These are phyloP conservation scores for Stagonosporopsis cucurbitacearum DNA, from an alignment of 2,329 filamentous ascomycete genomes.

Conservation along the genomic window DNA sequence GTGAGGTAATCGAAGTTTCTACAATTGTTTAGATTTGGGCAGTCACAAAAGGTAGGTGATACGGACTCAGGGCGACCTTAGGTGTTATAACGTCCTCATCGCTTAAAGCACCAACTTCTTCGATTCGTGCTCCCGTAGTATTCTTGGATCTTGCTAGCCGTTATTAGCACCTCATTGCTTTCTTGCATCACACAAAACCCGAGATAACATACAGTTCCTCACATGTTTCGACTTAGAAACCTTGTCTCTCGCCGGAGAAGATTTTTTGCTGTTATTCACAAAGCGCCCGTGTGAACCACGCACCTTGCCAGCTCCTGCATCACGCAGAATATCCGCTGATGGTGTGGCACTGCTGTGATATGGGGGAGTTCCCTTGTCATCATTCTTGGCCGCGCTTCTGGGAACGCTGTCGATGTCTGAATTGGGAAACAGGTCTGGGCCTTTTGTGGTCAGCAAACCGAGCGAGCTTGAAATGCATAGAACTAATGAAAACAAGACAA, in stretches of 20 bases:
- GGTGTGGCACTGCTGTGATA: background rate
- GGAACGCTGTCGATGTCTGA: background rate
- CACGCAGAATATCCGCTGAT: background rate
- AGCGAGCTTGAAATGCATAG: background rate
- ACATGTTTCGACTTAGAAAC: background rate
- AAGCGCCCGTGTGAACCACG: conserved; percentile 28
- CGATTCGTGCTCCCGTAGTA: background rate
- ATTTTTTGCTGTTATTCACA: conserved; percentile 2
- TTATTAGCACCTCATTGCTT: background rate
- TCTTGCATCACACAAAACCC: background rate
- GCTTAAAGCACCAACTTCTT: background rate
- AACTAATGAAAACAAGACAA: background rate
- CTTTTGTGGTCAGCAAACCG: background rate
- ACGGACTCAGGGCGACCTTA: background rate
- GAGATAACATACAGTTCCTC: background rate
- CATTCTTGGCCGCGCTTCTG: background rate
- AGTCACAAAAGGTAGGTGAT: background rate
- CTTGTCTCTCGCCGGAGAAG: background rate
- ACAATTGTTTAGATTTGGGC: background rate
- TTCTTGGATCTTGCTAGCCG: background rate
- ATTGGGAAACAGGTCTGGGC: background rate
- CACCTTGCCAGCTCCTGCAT: conserved; percentile 22
- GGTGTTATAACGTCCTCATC: background rate
- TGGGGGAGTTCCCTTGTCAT: too few relatives aligned
- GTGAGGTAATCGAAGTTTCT: background rate